A percentile compares a stretch with the other conserved stretches of the same genome.
These are phyloP conservation scores for Arxiozyma slooffiae DNA, from an alignment of 1,139 yeast species.

Conservation along the genomic window DNA sequence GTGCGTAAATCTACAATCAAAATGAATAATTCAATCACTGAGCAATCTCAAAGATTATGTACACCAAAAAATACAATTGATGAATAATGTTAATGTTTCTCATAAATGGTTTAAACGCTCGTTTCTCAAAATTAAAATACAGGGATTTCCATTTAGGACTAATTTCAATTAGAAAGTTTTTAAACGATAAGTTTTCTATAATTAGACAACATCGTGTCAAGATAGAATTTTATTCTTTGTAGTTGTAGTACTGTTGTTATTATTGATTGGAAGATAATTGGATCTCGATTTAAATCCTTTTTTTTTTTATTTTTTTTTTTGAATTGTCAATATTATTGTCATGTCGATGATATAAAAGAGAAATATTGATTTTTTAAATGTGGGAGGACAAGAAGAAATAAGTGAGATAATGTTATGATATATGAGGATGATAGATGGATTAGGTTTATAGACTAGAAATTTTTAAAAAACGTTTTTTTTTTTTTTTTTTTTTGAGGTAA, in stretches of 20 bases:
- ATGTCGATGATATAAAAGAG: constrained; percentile 62
- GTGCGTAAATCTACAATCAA: constrained; percentile 32
- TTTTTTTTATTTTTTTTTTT: no score
- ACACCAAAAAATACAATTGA: constrained; percentile 89
- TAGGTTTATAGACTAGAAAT: constrained; percentile 81
- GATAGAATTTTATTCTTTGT: constrained; percentile 95
- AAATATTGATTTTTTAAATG: constrained; percentile 43
- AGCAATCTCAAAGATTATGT: constrained; percentile 56
- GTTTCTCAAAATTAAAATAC: constrained; percentile 70
- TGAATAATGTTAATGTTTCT: constrained; percentile 75
- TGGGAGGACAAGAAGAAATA: not conserved
- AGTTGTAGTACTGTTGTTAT: constrained; percentile 77
- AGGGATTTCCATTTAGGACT: constrained; percentile 91
- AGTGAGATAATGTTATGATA: constrained; percentile 53
- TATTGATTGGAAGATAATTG: constrained; percentile 89
- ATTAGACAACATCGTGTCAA: constrained; percentile 90
- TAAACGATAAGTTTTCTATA: constrained; percentile 81
- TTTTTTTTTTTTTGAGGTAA: constrained; percentile 56
- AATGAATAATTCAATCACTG: not conserved
- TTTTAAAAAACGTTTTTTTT: constrained; percentile 72
- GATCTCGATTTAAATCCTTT: constrained; percentile 88
- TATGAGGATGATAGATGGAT: constrained; percentile 88
- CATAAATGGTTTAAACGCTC: constrained; percentile 72
- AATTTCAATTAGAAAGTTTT: constrained; percentile 81
- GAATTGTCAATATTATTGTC: constrained; percentile 89